Base-by-base conservation (phyloP, 2,329 filamentous ascomycete species). In the Colletotrichum tropicicola region DNA sequence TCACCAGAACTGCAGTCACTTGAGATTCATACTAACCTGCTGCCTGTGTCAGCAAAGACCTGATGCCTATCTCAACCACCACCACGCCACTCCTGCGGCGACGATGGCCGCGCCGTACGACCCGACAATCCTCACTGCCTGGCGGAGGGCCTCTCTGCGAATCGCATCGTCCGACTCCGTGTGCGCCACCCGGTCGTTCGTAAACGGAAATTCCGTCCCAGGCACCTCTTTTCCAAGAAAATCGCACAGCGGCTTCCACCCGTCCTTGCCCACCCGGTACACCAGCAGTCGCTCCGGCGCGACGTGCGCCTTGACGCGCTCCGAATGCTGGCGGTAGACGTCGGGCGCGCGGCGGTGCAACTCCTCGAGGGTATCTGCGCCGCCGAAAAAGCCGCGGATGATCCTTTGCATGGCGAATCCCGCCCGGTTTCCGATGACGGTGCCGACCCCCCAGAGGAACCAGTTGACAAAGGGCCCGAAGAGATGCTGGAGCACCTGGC, bases 211-310 rank as follows among this genome's bases (percentile, higher is more conserved):
- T 2, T 73, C 65, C 37, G 70, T 65, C 5, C 72, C 60, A 2
- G 79, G 78, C 3, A 77, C 69, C 6, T 73, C 68, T 35, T 75
- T 77, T 0, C 72, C 75, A 41, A 82, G 53, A 52, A 82, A 81
- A 59, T 73, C 65, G 66, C 81, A 83, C 23, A 85, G 70, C 9
- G 78, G 78, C 35, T 72, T 74, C 81, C 82, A 84, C 1, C 79
- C 80, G 35, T 82, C 76, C 52, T 75, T 54, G 9, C 63, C 58
- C 5, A 59, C 32, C 12, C 41, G 45, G 39, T 68, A 62, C 15
- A 65, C 51, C 17, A 67, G 58, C n/a, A 69, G 45, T 25, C 56
- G 44, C 3, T 59, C 57, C 7, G 59, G 19, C 1, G 56, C 61
- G 9, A 63, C 59, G 9, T 60, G 49, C 4, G 62, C 45, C 35